Base-by-base conservation (phyloP, 805 yeast species). In the Saturnispora dispora region DNA sequence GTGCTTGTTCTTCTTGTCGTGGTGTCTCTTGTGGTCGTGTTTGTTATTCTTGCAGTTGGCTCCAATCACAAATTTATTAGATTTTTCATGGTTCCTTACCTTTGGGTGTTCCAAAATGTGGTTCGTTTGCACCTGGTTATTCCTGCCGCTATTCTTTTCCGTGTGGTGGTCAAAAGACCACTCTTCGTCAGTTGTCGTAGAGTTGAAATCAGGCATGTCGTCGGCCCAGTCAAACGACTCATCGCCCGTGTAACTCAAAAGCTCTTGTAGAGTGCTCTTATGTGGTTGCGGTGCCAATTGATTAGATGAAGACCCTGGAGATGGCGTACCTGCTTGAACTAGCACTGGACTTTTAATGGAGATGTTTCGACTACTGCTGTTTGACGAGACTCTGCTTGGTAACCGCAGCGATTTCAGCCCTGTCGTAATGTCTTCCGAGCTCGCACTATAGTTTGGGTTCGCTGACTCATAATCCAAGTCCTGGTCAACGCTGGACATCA, bases 291-390 rank as follows among this genome's bases (percentile, higher is more conserved):
- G 32, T 13, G 9, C 33, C 23, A 22, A 11, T 17, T 18, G 46
- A 40, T 37, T 37, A 11, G 22, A 18, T 13, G 22, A 37, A 7
- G 41, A 37, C 8, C 41, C 41, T 37, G 41, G 13, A 3, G 41
- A 18, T 37, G 44, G 30, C 6, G 43, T 25, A 5, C 41, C 17
- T 5, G 37, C 42, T 22, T 48, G 51, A 4, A 39, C 47, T 27
- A 48, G 18, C 9, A 35, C 43, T 18, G 51, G 51, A 30, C 47
- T 41, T 18, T 48, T 48, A 13, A 48, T 48, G 3, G 51, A 48
- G n/a, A 28, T 36, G 18, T 48, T 42, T 11, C 42, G 28, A 25
- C 39, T 30, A 48, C 47, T 43, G 10, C 35, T n/a, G 36, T 35
- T 42, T 8, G 51, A 48, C 8, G 51, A 42, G 11, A 43, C 47